Base-by-base conservation (phyloP, 495 filamentous ascomycete species). In the Staphylotrichum longicolle region DNA sequence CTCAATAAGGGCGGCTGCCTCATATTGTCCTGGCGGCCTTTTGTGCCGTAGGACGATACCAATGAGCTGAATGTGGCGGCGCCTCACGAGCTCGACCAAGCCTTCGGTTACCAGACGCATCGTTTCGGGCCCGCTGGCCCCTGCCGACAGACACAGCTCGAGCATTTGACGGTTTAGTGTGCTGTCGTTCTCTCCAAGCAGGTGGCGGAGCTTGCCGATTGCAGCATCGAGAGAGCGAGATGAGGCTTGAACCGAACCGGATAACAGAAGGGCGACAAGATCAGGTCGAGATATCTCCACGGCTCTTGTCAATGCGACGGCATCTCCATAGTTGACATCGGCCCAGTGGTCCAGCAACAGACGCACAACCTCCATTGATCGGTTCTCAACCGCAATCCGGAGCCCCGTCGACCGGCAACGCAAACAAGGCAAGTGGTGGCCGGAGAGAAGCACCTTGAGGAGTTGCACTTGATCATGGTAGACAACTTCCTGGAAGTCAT, bases 251-350 rank as follows among this genome's bases (percentile, higher is more conserved):
- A 71, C 66, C 2, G 69, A 50, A 4, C 67, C 71, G 0, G 66
- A 71, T 30, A 71, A 51, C 40, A 73, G 57, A 2, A 58, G 44
- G 6, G 60, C 58, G 10, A 73, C 70, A 8, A 71, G 37, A 42
- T 71, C 70, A 0, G 67, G 64, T 9, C 68, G 63, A 5, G 48
- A 54, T 3, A 61, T 53, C 30, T 71, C 68, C 7, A 71, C 70
- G 6, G 68, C 70, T n/a, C 52, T 47, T 12, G 66, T 45, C 33
- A 73, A 51, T 3, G 70, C 68, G 8, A 56, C 42, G 10, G 60
- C 70, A 40, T 63, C 51, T 2, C 68, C 57, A 37, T 73, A 66
- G 37, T 73, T 73, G 46, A 73, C 63, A 46, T 73, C 70, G 11
- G 63, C 70, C 64, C 70, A 69, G 33, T 62, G 60, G 6, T 64